A percentile compares a stretch with the other conserved stretches of the same genome.
Conservation (phyloP, 2,329 filamentous ascomycete genomes). For the Curvularia sp. region DNA sequence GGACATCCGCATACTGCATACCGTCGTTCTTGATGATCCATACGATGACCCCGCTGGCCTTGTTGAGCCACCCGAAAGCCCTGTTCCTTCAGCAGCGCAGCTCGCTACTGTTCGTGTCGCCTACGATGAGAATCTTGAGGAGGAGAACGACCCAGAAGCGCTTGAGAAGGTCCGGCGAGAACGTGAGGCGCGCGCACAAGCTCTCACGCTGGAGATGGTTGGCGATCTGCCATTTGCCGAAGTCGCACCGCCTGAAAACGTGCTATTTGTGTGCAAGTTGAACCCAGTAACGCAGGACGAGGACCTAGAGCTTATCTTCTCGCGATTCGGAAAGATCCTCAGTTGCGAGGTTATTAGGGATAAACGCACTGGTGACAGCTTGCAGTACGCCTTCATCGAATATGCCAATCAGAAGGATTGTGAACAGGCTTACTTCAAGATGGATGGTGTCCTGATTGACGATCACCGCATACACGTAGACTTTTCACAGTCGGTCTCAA, state of each 20-base stretch:
- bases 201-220: slow-evolving; percentile 95
- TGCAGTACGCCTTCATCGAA: slow-evolving; percentile 98
- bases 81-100: slow-evolving; percentile 81
- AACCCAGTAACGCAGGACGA: slow-evolving; percentile 96
- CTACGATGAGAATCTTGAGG: slow-evolving; percentile 82
- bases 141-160: slow-evolving; percentile 79
- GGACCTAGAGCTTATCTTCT: slow-evolving; percentile 94
- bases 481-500: slow-evolving; percentile 92
- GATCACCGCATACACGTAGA: slow-evolving; percentile 98
- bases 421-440: slow-evolving; percentile 96
- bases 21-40: slow-evolving; percentile 88
- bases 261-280: slow-evolving; percentile 97
- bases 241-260: slow-evolving; percentile 95
- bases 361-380: slow-evolving; percentile 88
- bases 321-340: slow-evolving; percentile 91
- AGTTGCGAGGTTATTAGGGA: slow-evolving; percentile 97
- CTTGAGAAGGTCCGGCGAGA: slow-evolving; percentile 82
- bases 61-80: slow-evolving; percentile 78
- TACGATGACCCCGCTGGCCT: slow-evolving; percentile 82
- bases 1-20: slow-evolving; percentile 94
- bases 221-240: slow-evolving; percentile 97
- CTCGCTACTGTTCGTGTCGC: slow-evolving; percentile 90
- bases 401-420: slow-evolving; percentile 92
- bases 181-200: slow-evolving; percentile 90
- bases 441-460: slow-evolving; percentile 96